A percentile compares a stretch with the other conserved stretches of the same genome.
Conservation (phyloP, 352 stramenopile species). For the Pythium utonaiense region DNA sequence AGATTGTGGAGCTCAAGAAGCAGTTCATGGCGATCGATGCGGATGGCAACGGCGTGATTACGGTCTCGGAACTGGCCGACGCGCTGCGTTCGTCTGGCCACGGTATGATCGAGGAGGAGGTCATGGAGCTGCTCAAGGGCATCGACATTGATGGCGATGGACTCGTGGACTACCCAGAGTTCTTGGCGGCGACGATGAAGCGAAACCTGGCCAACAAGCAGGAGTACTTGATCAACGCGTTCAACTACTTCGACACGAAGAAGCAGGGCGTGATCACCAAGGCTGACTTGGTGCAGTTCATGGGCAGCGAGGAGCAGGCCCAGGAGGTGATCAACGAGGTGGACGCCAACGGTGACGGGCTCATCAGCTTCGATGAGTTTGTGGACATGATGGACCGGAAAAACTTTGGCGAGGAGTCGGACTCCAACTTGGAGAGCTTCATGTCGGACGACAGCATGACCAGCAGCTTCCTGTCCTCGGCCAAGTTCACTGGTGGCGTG, state of each 20-base stretch:
- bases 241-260: slow-evolving; percentile 90
- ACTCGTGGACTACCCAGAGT: slow-evolving; percentile 88
- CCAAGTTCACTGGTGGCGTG: slow-evolving; percentile 28
- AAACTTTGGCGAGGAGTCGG: slow-evolving; percentile 75
- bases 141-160: slow-evolving; percentile 90
- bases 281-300: slow-evolving; percentile 88
- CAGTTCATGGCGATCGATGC: slow-evolving; percentile 86
- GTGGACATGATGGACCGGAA: slow-evolving; percentile 87
- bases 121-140: slow-evolving; percentile 82
- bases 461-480: slow-evolving; percentile 41
- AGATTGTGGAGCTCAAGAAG: slow-evolving; percentile 85
- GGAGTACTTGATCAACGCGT: slow-evolving; percentile 85
- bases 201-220: slow-evolving; percentile 83
- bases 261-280: slow-evolving; percentile 85
- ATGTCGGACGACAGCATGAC: slow-evolving; percentile 47
- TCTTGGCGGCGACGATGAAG: slow-evolving; percentile 91
- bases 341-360: slow-evolving; percentile 86
- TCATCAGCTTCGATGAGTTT: slow-evolving; percentile 94
- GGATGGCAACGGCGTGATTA: slow-evolving; percentile 88
- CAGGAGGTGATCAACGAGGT: slow-evolving; percentile 91
- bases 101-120: slow-evolving; percentile 86
- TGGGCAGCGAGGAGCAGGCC: slow-evolving; percentile 90
- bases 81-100: slow-evolving; percentile 79
- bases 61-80: slow-evolving; percentile 81
- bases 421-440: slow-evolving; percentile 41